Percentiles rank a stretch among this genome's conserved stretches.
Evolutionary conservation across 805 yeast species (phyloP).

Genomic region (Kodamaea jinghongensis): DNA sequence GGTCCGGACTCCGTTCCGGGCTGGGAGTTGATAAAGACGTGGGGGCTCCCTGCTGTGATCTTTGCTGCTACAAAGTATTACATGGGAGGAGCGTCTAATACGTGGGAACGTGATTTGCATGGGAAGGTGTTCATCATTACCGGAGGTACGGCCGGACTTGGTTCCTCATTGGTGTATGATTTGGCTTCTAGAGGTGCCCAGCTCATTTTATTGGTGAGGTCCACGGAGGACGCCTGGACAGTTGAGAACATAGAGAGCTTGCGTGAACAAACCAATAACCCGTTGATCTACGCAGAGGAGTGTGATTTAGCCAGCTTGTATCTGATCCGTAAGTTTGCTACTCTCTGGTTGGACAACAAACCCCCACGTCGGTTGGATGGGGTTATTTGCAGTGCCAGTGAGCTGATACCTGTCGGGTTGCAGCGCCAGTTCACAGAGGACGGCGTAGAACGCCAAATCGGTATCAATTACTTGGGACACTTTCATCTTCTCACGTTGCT

Average conservation of each 20-base stretch:
- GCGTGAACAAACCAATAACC: slow-evolving; percentile 65
- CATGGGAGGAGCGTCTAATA: slow-evolving; percentile 75
- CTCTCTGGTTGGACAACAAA: slow-evolving; percentile 86
- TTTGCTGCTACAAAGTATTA: slow-evolving; percentile 61
- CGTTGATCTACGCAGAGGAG: slow-evolving; percentile 83
- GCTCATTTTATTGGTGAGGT: slow-evolving; percentile 65
- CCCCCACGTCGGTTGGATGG: slow-evolving; percentile 94
- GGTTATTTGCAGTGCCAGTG: slow-evolving; percentile 83
- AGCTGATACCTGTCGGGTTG: slow-evolving; percentile 65
- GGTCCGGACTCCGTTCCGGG: slow-evolving; percentile 79
- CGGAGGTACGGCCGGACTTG: slow-evolving; percentile 95
- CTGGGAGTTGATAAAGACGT: slow-evolving; percentile 55
- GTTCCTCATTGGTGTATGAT: slow-evolving; percentile 70
- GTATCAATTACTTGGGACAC: slow-evolving; percentile 77
- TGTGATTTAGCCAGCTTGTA: slow-evolving; percentile 75
- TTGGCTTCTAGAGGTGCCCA: slow-evolving; percentile 86
- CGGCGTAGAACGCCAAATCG: slow-evolving; percentile 85
- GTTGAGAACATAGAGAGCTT: slow-evolving; percentile 77
- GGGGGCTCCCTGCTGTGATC: slow-evolving; percentile 49
- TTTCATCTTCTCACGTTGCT: slow-evolving; percentile 76
- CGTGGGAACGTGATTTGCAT: slow-evolving; percentile 91
- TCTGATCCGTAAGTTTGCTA: slow-evolving; percentile 85
- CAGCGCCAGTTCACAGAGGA: slow-evolving; percentile 68
- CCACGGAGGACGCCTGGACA: slow-evolving; percentile 66
- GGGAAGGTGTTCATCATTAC: slow-evolving; percentile 81